Evolutionary conservation across 1,139 yeast species (phyloP), one percentile per base, ranked within the genome.

Genomic region (Cylindricascospora bacillispora): DNA sequence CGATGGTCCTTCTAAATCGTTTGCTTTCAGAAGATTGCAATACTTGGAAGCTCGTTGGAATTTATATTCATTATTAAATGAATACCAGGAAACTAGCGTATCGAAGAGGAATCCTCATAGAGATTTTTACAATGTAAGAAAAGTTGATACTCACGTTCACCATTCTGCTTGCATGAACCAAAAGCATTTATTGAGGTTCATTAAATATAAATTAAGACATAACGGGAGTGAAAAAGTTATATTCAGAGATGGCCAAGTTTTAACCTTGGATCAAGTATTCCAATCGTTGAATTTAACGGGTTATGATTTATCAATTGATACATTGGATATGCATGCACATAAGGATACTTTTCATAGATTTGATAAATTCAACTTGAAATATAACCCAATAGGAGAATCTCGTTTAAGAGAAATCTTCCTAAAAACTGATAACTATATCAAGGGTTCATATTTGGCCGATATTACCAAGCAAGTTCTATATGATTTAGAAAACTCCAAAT

Each of bases 101-200:
- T 77, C 93, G 40, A 79, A 76, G 44, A 63, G 69, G 36, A 76
- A 82, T 39, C 95, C 95, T 3, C 99, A 89, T 55, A 73, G 98
- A 54, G 99, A 92, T 57, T 92, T 92, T 49, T 92, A 92, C 60
- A 92, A 92, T 50, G 98, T 92, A 29, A 74, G 98, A 63, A 92
- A 92, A 54, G 99, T 92, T 26, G 99, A 92, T 51, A 92, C 98
- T 10, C 99, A 92, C 64, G 94, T 92, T 48, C 99, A 92, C 56
- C 98, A 92, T 56, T 81, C 95, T 10, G 99, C 99, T 6, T 86
- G 95, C 56, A 89, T 89, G 98, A 92, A 92, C 51, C 98, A 92
- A 56, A 92, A 92, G 57, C 98, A 92, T 59, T 63, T 92, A 49
- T 63, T 92, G 43, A 76, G 98, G 46, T 92, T 82, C 55, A 92